These are phyloP conservation scores for Brassica cretica DNA, from an alignment of 345 rosid species.

Conservation along the genomic window DNA sequence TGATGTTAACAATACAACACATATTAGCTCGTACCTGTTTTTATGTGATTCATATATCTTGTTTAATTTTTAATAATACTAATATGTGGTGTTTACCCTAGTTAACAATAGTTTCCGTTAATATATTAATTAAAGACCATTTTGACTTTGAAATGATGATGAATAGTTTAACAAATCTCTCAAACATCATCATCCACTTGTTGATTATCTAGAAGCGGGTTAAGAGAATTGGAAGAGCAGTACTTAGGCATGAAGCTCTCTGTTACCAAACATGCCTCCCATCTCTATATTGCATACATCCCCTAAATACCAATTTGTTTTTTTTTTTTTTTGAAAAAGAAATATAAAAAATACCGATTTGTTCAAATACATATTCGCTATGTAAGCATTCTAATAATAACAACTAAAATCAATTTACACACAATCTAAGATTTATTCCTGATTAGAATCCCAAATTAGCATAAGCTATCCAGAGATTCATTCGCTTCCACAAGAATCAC, in stretches of 20 bases:
- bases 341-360: not conserved
- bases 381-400: not conserved
- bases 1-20: no score
- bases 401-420: not conserved
- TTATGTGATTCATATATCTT: no score
- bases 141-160: not conserved
- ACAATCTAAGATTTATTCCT: not conserved
- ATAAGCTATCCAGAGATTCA: slow-evolving; percentile 26
- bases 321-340: no score
- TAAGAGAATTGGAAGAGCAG: slow-evolving; percentile 27
- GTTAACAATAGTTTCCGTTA: no score
- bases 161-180: slow-evolving; percentile 9
- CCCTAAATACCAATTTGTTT: not conserved
- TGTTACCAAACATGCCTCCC: slow-evolving; percentile 15
- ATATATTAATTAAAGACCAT: not conserved
- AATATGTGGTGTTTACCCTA: no score
- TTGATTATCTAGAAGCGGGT: not conserved
- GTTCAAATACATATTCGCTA: not conserved
- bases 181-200: slow-evolving; percentile 14
- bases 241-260: slow-evolving; percentile 11
- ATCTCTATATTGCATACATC: not conserved
- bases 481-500: slow-evolving; percentile 21
- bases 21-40: no score
- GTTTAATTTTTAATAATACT: no score
- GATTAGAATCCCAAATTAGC: slow-evolving; percentile 29